These are phyloP conservation scores for Turritis glabra DNA, from an alignment of 345 rosid species.

Conservation along the genomic window DNA sequence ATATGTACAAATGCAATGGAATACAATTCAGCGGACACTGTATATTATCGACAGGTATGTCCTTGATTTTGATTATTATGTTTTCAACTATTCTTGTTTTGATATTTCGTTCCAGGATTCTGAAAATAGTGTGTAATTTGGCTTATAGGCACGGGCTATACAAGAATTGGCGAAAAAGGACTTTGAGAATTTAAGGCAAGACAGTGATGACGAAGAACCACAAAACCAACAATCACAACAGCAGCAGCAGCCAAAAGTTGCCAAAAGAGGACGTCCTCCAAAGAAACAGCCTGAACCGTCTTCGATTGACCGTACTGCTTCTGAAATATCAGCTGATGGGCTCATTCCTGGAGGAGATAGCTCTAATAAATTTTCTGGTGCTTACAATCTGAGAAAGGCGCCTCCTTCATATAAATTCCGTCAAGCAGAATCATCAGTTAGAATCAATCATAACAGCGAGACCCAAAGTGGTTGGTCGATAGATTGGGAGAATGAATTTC, in stretches of 20 bases:
- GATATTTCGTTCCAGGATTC: slow-evolving; percentile 6
- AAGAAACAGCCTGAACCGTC: slow-evolving; percentile 68
- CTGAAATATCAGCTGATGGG: slow-evolving; percentile 65
- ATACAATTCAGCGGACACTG: slow-evolving; percentile 90
- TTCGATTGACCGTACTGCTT: slow-evolving; percentile 53
- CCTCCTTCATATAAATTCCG: slow-evolving; percentile 49
- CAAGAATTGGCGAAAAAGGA: slow-evolving; percentile 92
- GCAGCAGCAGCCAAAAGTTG: slow-evolving; percentile 66
- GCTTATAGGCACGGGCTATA: slow-evolving; percentile 74
- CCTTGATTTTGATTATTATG: slow-evolving; percentile 9
- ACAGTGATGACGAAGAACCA: slow-evolving; percentile 83
- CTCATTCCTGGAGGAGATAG: slow-evolving; percentile 65
- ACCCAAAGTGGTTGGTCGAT: slow-evolving; percentile 51
- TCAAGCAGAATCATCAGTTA: slow-evolving; percentile 57
- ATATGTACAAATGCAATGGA: slow-evolving; percentile 95
- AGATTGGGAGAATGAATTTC: slow-evolving; percentile 95
- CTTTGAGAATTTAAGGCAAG: slow-evolving; percentile 89
- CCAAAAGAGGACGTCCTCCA: slow-evolving; percentile 43
- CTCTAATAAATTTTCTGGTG: slow-evolving; percentile 45
- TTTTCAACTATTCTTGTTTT: neutral
- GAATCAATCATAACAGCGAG: slow-evolving; percentile 57
- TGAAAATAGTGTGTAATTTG: slow-evolving; percentile 28
- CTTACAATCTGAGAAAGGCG: slow-evolving; percentile 69
- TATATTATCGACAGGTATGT: slow-evolving; percentile 87
- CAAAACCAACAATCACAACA: slow-evolving; percentile 46